A percentile compares a stretch with the other conserved stretches of the same genome.
Conservation (phyloP, 352 stramenopile genomes). For the Phytopythium kandeliae region DNA sequence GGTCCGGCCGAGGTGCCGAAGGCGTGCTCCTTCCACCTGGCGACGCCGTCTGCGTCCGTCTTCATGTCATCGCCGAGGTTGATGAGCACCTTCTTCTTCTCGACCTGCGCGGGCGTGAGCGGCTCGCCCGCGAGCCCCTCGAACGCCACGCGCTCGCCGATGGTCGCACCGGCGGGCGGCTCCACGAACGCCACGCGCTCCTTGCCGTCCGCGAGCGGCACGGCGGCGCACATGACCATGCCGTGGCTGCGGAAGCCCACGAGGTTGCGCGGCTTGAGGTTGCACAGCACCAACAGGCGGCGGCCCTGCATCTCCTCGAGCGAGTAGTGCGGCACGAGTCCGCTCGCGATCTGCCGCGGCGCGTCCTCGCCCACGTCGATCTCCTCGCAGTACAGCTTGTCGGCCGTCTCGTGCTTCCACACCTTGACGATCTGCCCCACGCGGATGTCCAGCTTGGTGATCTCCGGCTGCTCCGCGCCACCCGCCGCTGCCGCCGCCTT, state of each 20-base stretch:
- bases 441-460: constrained; percentile 91
- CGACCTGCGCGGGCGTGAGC: constrained; percentile 74
- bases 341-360: constrained; percentile 82
- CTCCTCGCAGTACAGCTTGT: constrained; percentile 91
- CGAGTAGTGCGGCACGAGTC: constrained; percentile 83
- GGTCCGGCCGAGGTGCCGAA: constrained; percentile 69
- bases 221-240: constrained; percentile 88
- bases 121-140: constrained; percentile 62
- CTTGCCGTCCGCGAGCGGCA: constrained; percentile 56
- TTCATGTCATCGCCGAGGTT: constrained; percentile 76
- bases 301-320: constrained; percentile 84
- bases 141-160: constrained; percentile 75
- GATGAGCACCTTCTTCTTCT: constrained; percentile 89
- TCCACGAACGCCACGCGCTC: constrained; percentile 85
- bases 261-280: constrained; percentile 89
- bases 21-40: constrained; percentile 80
- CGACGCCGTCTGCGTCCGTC: constrained; percentile 67
- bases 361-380: constrained; percentile 89
- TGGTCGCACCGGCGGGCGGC: constrained; percentile 59
- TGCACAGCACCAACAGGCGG: constrained; percentile 86
- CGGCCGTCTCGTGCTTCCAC: constrained; percentile 88
- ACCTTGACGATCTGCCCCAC: constrained; percentile 90
- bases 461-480: constrained; percentile 67
- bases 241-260: constrained; percentile 89
- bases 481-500: constrained; percentile 29